Base-by-base conservation (phyloP, 345 rosid species). In the Balakata baccata region DNA sequence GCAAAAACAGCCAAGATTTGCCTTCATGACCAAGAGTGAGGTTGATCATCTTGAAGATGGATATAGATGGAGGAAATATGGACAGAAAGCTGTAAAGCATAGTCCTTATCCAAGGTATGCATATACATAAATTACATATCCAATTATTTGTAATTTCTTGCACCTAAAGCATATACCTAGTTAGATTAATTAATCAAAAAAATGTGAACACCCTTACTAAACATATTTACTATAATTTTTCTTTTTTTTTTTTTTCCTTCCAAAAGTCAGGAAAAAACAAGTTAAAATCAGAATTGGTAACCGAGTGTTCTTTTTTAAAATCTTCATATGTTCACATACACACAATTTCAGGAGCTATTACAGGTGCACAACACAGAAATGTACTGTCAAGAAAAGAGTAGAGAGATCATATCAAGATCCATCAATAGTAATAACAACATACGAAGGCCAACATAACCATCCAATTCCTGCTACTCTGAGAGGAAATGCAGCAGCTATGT, bases 11-110 rank as follows among this genome's bases (percentile, higher is more conserved):
- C 76, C 83, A 66, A 68, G 79, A 54, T 80, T 80, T 67, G 83
- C 83, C 41, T 80, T 80, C 83, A 72, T 80, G 79, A 80, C 83
- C 5, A 80, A 80, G 54, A 75, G 79, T 54, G 83, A 80, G 66
- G 79, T 80, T 37, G 83, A 80, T 75, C 79, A 80, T 72, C 83
- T 75, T 11, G 83, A 80, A 52, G 83, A 80, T 66, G 83, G 83
- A 7, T 80, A 80, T 38, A 67, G 83, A 53, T 80, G 83, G 83
- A 80, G 83, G 49, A 80, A 80, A 64, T 80, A 80, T 61, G 83
- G 83, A 2, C 83, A 80, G 66, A 80, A 80, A 60, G 83, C 83
- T 57, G 83, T 80, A n/a, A 80, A 80, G 77, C 75, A 80, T 68
- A 80, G 83, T 64, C 83, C 83, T 75, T 80, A 75, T 72, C 83